Percentiles rank a stretch among this genome's conserved stretches.
Conservation (phyloP, 1,284 basidiomycete species). For the Cutaneotrichosporon sp. region DNA sequence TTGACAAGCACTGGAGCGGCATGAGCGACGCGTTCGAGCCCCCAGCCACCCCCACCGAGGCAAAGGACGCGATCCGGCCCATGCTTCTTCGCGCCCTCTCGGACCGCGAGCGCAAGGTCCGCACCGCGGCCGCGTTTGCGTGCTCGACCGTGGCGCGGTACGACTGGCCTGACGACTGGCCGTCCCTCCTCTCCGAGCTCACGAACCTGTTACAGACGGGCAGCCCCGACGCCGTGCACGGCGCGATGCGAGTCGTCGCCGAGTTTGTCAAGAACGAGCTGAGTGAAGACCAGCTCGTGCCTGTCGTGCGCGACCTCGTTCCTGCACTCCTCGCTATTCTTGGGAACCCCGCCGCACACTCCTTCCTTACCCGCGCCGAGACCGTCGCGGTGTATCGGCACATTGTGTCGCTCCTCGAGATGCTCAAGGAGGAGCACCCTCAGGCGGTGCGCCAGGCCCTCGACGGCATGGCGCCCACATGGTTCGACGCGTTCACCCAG, state of each 20-base stretch:
- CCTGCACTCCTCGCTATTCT: constrained; percentile 83
- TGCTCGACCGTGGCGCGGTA: constrained; percentile 80
- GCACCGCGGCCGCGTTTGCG: constrained; percentile 65
- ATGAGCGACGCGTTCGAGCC: constrained; percentile 75
- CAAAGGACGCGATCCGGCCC: constrained; percentile 74
- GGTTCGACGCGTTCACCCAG: constrained; percentile 82
- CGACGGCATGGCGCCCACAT: constrained; percentile 76
- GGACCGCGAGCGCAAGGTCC: constrained; percentile 80
- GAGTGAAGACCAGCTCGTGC: constrained; percentile 87
- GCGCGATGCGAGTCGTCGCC: constrained; percentile 89
- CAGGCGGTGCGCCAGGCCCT: constrained; percentile 80
- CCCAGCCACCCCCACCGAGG: constrained; percentile 67
- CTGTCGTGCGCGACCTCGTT: constrained; percentile 77
- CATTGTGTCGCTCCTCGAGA: constrained; percentile 84
- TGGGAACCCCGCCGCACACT: constrained; percentile 71
- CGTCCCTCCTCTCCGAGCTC: constrained; percentile 71
- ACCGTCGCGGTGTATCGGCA: constrained; percentile 88
- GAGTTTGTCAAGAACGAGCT: constrained; percentile 90
- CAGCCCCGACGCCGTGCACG: constrained; percentile 75
- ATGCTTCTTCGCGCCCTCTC: constrained; percentile 76
- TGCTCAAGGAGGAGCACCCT: constrained; percentile 91
- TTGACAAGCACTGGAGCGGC: constrained; percentile 81
- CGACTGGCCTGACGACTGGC: constrained; percentile 95
- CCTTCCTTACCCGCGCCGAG: constrained; percentile 75
- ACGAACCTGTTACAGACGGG: constrained; percentile 72